phyloP scores from a whole-genome alignment of 2,329 filamentous ascomycete genomes.

The Fusarium keratoplasticum region DNA sequence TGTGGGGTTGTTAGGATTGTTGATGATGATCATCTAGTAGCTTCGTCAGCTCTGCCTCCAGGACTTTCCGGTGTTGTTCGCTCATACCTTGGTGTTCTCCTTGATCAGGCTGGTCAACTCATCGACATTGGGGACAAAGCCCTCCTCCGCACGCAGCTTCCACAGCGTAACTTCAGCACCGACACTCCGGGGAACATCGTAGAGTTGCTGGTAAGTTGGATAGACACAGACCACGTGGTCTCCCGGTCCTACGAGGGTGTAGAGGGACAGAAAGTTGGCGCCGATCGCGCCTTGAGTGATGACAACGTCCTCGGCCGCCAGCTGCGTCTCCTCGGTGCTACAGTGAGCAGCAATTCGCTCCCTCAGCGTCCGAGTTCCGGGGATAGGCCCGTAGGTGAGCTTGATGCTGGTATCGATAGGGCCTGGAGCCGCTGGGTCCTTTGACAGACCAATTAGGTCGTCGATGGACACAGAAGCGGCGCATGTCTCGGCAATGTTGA shows the following conservation, averaged over 20 bases:
- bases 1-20: conserved; percentile 87
- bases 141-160: conserved; percentile 73
- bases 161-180: conserved; percentile 84
- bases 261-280: conserved; percentile 86
- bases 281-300: conserved; percentile 84
- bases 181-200: conserved; percentile 77
- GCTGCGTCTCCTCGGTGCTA: conserved; percentile 63
- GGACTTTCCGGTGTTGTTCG: not conserved
- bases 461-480: conserved; percentile 79
- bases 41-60: conserved; percentile 10
- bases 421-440: conserved; percentile 58
- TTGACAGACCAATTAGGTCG: conserved; percentile 70
- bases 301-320: conserved; percentile 71
- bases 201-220: conserved; percentile 89
- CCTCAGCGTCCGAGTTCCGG: conserved; percentile 73
- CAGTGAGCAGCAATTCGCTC: conserved; percentile 74
- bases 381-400: conserved; percentile 80
- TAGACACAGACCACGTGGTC: conserved; percentile 91
- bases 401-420: conserved; percentile 63
- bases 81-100: conserved; percentile 73
- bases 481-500: conserved; percentile 86
- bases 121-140: conserved; percentile 74
- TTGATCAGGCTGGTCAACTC: conserved; percentile 75
- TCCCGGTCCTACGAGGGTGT: conserved; percentile 75
- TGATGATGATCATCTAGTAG: conserved; percentile 60